Evolutionary conservation across 768 basidiomycete genomes (phyloP).

Genomic region (Rhodotorula toruloides): DNA sequence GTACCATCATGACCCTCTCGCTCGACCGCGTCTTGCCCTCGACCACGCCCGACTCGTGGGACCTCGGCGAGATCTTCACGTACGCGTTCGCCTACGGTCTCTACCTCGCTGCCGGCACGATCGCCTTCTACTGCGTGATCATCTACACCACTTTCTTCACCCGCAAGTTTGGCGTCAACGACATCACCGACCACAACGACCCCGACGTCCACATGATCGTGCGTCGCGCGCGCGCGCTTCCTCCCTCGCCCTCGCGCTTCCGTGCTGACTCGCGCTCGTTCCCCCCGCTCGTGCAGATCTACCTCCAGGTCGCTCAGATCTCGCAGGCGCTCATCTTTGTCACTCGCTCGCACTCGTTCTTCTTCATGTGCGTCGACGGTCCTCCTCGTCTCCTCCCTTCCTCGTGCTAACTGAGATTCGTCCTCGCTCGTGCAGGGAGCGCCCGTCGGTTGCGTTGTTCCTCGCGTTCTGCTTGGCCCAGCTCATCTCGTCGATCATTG

Average conservation of each 20-base stretch:
- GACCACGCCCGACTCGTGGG: constrained; percentile 89
- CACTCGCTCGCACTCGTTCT: constrained; percentile 57
- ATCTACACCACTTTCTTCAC: constrained; percentile 60
- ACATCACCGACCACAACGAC: constrained; percentile 47
- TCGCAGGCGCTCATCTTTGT: constrained; percentile 75
- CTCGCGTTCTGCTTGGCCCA: constrained; percentile 88
- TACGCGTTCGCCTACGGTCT: constrained; percentile 93
- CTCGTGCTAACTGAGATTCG: constrained; percentile 69
- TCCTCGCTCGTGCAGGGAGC: constrained; percentile 51
- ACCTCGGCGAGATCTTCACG: constrained; percentile 89
- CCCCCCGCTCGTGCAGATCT: too few species aligned
- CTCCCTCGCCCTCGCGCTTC: not conserved
- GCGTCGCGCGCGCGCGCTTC: too few species aligned
- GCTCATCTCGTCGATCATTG: constrained; percentile 90
- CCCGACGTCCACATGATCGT: constrained; percentile 61
- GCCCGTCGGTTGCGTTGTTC: constrained; percentile 82
- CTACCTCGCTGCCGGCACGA: constrained; percentile 81
- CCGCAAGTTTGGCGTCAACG: constrained; percentile 68
- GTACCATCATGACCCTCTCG: constrained; percentile 97
- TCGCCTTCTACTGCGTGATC: constrained; percentile 55
- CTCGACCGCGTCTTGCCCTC: constrained; percentile 87
- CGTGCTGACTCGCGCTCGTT: not conserved
- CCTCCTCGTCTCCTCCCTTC: constrained; percentile 80
- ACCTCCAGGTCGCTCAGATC: constrained; percentile 80
- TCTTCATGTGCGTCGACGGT: constrained; percentile 94